Base-by-base conservation (phyloP, 768 basidiomycete genomes). In the Boletus tomentosulus region DNA sequence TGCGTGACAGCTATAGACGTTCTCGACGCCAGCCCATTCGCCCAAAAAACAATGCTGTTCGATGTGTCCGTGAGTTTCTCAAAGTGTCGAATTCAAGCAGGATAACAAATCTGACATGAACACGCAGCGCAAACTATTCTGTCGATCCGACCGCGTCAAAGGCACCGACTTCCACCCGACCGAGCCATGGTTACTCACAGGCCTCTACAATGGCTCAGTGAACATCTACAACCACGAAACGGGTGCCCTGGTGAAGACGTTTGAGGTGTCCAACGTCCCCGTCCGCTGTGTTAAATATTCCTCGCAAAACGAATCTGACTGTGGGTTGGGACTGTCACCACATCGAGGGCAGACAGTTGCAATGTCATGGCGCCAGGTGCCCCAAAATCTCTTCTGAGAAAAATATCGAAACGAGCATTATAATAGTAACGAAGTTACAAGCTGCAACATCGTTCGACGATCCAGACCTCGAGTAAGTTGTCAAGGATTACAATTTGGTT, bases 211-310 rank as follows among this genome's bases (percentile, higher is more conserved):
- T 58, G 97, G 97, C 62, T 83, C 92, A 19, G 97, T 97, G 59
- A 90, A 94, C 79, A 96, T 99, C 66, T 96, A 96, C 78, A 93
- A 98, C 74, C 86, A 91, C 69, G 93, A 94, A 58, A 96, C 96
- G 0, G 91, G 91, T 46, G 90, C 88, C 1, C 72, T 98, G 53
- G 81, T 98, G 64, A 97, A 96, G 75, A 91, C 95, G 0, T 99
- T 99, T 63, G 96, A 98, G 71, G 92, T 98, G 24, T 86, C 96
- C 3, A 94, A 98, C 63, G 96, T 98, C 2, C 97, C 97, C 25
- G 97, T 98, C 0, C 89, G 97, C 49, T 96, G 93, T 70, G 93
- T 95, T 62, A 87, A 84, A 66, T 98, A 94, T 98, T 60, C 81
- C 92, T 16, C 84, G 97, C 56, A 98, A 98, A 79, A 96, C n/a